phyloP scores from a whole-genome alignment of 371 early-diverging fungal genomes.

The Dichotomocladium elegans region DNA sequence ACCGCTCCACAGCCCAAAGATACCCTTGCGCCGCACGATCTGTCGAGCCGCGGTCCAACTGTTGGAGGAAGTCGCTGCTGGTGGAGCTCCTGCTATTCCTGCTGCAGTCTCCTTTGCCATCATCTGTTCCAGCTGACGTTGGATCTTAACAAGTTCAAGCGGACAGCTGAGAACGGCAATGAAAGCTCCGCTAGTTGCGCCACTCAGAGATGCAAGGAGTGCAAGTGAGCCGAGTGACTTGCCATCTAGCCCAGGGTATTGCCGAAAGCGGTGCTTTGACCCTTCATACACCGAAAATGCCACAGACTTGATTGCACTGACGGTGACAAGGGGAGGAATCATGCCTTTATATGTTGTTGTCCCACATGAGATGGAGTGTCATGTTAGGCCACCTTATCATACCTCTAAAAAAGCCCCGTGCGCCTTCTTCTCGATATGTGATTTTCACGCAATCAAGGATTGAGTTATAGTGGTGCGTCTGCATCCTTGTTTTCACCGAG shows the following conservation, averaged over 20 bases:
- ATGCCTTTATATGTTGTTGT: slow-evolving; percentile 48
- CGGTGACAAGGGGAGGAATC: slow-evolving; percentile 71
- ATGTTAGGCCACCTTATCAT: not conserved
- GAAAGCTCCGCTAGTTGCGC: slow-evolving; percentile 62
- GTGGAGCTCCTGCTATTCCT: not conserved
- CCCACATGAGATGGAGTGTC: not conserved
- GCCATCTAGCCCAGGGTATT: slow-evolving; percentile 22
- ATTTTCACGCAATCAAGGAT: slow-evolving; percentile 60
- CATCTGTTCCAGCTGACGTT: slow-evolving; percentile 67
- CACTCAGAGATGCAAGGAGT: slow-evolving; percentile 53
- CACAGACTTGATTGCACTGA: slow-evolving; percentile 69
- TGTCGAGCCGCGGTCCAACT: slow-evolving; percentile 54
- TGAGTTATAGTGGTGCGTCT: slow-evolving; percentile 68
- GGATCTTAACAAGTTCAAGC: slow-evolving; percentile 77
- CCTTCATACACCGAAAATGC: slow-evolving; percentile 74
- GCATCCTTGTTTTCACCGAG: slow-evolving; percentile 80
- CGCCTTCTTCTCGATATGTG: slow-evolving; percentile 71
- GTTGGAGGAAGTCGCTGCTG: slow-evolving; percentile 9
- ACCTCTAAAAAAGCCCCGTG: slow-evolving; percentile 72
- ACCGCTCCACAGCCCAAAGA: slow-evolving; percentile 48
- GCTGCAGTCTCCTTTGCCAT: slow-evolving; percentile 15
- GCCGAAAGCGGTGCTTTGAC: slow-evolving; percentile 33
- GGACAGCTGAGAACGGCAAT: slow-evolving; percentile 72
- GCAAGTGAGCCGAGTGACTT: slow-evolving; percentile 36
- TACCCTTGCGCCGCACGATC: slow-evolving; percentile 49